Conservation (phyloP, 2,329 filamentous ascomycete genomes). For the Venturia aucupariae region DNA sequence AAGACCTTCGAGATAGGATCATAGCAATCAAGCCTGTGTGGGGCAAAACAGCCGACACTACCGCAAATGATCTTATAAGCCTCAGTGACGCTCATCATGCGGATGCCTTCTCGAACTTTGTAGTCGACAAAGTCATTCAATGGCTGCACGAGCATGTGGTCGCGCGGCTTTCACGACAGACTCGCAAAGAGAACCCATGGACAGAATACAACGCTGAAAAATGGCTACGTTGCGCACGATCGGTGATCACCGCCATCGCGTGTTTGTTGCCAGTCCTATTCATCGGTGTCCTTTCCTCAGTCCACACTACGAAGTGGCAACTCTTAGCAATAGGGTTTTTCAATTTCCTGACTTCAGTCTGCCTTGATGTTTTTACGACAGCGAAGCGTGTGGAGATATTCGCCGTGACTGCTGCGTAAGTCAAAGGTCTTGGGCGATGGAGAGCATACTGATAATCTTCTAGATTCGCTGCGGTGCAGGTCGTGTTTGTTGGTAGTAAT, state of each 20-base stretch:
- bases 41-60: too few relatives aligned
- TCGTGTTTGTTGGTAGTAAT: too few relatives aligned
- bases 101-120: not conserved
- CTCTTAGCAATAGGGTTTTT: not conserved
- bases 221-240: not conserved
- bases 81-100: not conserved
- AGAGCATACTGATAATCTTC: too few relatives aligned
- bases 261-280: not conserved
- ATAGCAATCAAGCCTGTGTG: too few relatives aligned
- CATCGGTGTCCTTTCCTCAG: not conserved
- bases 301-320: not conserved
- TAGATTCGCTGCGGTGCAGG: too few relatives aligned
- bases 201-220: too few relatives aligned
- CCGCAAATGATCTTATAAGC: not conserved
- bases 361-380: not conserved
- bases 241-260: not conserved
- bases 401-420: not conserved
- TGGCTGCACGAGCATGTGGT: too few relatives aligned
- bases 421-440: too few relatives aligned
- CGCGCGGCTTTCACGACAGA: too few relatives aligned
- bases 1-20: too few relatives aligned
- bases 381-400: not conserved
- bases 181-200: too few relatives aligned
- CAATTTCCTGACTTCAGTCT: not conserved
- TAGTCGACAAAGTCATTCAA: not conserved